Base-by-base conservation (phyloP, 2,329 filamentous ascomycete genomes). In the Coniochaeta sp. region DNA sequence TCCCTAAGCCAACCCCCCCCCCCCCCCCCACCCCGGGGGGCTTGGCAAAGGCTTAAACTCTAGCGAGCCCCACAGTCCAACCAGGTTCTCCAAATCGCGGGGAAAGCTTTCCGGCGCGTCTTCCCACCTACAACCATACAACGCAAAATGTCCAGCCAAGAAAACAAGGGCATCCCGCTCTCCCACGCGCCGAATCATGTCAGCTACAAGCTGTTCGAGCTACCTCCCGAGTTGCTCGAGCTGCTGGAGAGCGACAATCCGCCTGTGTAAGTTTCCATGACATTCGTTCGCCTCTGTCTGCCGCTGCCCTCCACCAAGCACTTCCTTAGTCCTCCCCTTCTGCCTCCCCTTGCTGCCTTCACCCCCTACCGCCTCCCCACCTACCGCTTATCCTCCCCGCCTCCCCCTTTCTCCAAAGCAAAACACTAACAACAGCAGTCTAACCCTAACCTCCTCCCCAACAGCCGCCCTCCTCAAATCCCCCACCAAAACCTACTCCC, bases 141-240 rank as follows among this genome's bases (percentile, higher is more conserved):
- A 42, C 20, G 5, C 22, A 40, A 47, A 22, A 63, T 80, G 75
- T 69, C 75, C n/a, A 74, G 62, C 51, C 77, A 80, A 59, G 60
- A 61, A 7, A 59, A 64, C 51, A 42, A 65, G n/a, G 74, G 73
- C 46, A 77, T 82, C 40, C 70, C 74, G 6, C 68, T 86, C 51
- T 65, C 69, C 42, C 74, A 81, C 58, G 68, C 67, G 33, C 75
- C 75, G 6, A 67, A 76, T 46, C 69, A 73, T 38, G 59, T 72
- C 14, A 72, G 74, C 49, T 84, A 83, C 65, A 82, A 79, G 53
- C 74, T 86, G 51, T 69, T 86, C 49, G 82, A 86, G 62, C 73
- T 86, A 3, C 81, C 82, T 1, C 69, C 79, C 0, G 82, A 84
- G 52, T 69, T 86, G 8, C 71, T 79, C 47, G 67, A 71, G 18